Percentiles rank a stretch among this genome's conserved stretches.
Conservation (phyloP, 1,284 basidiomycete species). For the Cryptococcus sp. region DNA sequence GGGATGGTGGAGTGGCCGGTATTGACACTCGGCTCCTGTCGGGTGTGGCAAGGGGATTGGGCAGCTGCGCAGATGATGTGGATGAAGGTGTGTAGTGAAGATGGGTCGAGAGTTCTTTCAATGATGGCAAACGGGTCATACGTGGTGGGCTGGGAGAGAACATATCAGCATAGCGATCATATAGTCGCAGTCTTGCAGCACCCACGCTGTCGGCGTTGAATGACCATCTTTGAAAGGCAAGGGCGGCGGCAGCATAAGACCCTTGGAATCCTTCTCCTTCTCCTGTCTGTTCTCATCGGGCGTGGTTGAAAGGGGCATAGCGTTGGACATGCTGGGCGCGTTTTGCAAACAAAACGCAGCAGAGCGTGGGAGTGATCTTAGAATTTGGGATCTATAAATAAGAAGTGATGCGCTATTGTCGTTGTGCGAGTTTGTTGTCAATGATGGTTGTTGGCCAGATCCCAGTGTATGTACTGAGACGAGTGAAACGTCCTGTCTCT, state of each 20-base stretch:
- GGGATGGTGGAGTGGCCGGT: conserved; percentile 65
- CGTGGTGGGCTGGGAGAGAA: conserved; percentile 23
- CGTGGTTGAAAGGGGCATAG: conserved; percentile 5
- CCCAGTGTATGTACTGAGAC: no score
- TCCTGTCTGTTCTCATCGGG: conserved; percentile 3
- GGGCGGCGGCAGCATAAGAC: conserved; percentile 26
- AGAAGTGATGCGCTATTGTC: no score
- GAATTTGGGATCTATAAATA: no score
- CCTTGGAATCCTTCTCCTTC: conserved; percentile 10
- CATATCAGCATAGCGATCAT: neutral
- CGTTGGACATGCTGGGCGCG: no score
- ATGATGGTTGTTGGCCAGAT: no score
- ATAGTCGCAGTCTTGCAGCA: neutral
- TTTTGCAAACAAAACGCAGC: no score
- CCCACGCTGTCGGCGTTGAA: neutral
- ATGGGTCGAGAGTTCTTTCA: conserved; percentile 39
- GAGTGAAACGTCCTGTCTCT: no score
- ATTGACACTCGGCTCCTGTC: conserved; percentile 55
- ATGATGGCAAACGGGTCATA: conserved; percentile 41
- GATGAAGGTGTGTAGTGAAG: conserved; percentile 19
- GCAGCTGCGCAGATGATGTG: conserved; percentile 15
- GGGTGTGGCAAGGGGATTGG: conserved; percentile 55
- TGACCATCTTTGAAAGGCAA: conserved; percentile 15
- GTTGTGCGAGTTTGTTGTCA: no score
- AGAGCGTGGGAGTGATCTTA: no score